Base-by-base conservation (phyloP, 345 rosid species). In the Aegle marmelos region DNA sequence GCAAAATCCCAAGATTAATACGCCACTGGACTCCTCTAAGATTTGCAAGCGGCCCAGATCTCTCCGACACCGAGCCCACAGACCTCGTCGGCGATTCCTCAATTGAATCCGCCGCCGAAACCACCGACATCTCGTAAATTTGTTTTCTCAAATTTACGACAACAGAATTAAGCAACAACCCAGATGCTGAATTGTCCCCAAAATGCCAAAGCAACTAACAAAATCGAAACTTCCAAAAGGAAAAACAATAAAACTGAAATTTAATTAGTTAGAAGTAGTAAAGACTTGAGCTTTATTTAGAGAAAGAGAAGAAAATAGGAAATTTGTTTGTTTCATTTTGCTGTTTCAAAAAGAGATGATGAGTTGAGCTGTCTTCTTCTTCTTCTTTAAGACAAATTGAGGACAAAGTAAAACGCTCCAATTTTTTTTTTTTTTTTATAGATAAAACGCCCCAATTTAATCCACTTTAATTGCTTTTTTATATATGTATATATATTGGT, bases 11-110 rank as follows among this genome's bases (percentile, higher is more conserved):
- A 39, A 94, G 98, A 90, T 90, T 85, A 72, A 94, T 79, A 37
- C 99, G 97, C 99, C 99, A 96, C 70, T 81, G 91, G 1, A 94
- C 91, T 53, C 98, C 89, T 84, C 98, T 89, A 0, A 94, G 89
- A 72, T 86, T 87, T 33, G 68, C 80, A 78, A 87, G 83, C 70
- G 78, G 84, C 71, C 24, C 67, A 66, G 83, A 70, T 80, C 57
- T 68, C 67, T 54, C 53, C 53, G 27, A 21, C 34, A 30, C 53
- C 39, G 27, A 21, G 16, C 45, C 81, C 33, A 53, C 60, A n/a
- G 9, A 6, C 19, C 58, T 61, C 28, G 65, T 56, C 11, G 85
- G 25, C 79, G 80, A 30, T 31, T 69, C 66, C 69, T 74, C 39
- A 28, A 74, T n/a, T 64, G 78, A 34, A 50, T 31, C 48, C 13